Conservation (phyloP, 805 yeast genomes). For the Zygotorulaspora chibaensis region DNA sequence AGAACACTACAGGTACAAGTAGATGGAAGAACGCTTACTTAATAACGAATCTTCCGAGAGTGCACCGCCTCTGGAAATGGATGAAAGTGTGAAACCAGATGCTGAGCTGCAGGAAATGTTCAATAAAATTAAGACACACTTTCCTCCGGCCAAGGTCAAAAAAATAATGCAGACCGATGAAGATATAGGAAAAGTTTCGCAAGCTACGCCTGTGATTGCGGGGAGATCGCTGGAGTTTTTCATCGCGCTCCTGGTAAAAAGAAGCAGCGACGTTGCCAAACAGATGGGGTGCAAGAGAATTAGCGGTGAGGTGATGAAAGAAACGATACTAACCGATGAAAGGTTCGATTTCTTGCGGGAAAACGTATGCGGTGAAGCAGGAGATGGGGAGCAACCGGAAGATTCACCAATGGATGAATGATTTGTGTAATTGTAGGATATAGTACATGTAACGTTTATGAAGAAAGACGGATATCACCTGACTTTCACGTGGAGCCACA, state of each 20-base stretch:
- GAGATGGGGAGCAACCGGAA: constrained; percentile 8
- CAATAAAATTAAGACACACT: constrained; percentile 64
- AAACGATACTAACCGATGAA: constrained; percentile 80
- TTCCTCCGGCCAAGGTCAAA: constrained; percentile 91
- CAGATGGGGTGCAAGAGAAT: constrained; percentile 73
- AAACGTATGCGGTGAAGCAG: constrained; percentile 32
- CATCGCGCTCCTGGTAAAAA: constrained; percentile 83
- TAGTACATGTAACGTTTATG: background rate
- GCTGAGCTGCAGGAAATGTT: constrained; percentile 22
- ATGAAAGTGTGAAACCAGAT: constrained; percentile 6
- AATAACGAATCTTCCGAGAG: background rate
- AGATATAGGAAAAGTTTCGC: constrained; percentile 97
- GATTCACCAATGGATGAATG: constrained; percentile 10
- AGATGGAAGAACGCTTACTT: background rate
- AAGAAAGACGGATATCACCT: background rate
- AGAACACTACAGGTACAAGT: background rate
- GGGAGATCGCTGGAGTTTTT: constrained; percentile 93
- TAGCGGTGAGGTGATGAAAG: constrained; percentile 73
- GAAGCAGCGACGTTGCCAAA: constrained; percentile 73
- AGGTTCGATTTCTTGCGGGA: constrained; percentile 91
- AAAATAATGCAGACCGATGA: constrained; percentile 97
- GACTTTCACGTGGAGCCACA: background rate
- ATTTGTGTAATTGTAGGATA: background rate
- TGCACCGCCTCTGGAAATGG: background rate
- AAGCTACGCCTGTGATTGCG: constrained; percentile 97